A percentile compares a stretch with the other conserved stretches of the same genome.
phyloP scores from a whole-genome alignment of 257 asterid species.

The Primulina tabacum region DNA sequence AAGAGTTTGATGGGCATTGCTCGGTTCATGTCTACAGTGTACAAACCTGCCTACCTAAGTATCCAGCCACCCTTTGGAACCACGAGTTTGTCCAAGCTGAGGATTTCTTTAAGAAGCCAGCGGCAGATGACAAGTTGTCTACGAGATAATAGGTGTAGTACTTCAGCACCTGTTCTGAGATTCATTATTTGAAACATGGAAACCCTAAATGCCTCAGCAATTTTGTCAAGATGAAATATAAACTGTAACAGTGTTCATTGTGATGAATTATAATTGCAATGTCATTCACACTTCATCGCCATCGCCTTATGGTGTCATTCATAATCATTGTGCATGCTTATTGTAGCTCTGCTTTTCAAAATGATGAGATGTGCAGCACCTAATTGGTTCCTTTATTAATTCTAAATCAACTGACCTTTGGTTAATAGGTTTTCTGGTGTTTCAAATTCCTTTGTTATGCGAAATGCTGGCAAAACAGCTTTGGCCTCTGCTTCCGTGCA shows the following conservation, averaged over 20 bases:
- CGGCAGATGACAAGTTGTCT: slow-evolving; percentile 64
- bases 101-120: slow-evolving; percentile 70
- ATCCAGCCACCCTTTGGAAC: slow-evolving; percentile 91
- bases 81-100: slow-evolving; percentile 85
- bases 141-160: slow-evolving; percentile 67
- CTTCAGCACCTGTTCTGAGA: slow-evolving; percentile 26
- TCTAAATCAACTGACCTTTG: slow-evolving; percentile 11
- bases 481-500: slow-evolving; percentile 36
- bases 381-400: neutral
- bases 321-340: neutral
- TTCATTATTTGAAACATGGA: slow-evolving; percentile 12
- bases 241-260: neutral
- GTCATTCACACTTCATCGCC: neutral
- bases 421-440: slow-evolving; percentile 76
- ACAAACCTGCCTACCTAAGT: slow-evolving; percentile 91
- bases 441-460: slow-evolving; percentile 62
- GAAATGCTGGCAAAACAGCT: slow-evolving; percentile 46
- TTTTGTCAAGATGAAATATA: slow-evolving; percentile 1
- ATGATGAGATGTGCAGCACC: neutral
- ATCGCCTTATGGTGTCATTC: slow-evolving; percentile 13
- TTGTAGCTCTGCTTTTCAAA: neutral
- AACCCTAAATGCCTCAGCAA: neutral
- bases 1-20: slow-evolving; percentile 61
- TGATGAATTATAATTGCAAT: neutral
- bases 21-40: slow-evolving; percentile 84